Evolutionary conservation across 805 yeast genomes (phyloP).

Genomic region (Pichia exigua): DNA sequence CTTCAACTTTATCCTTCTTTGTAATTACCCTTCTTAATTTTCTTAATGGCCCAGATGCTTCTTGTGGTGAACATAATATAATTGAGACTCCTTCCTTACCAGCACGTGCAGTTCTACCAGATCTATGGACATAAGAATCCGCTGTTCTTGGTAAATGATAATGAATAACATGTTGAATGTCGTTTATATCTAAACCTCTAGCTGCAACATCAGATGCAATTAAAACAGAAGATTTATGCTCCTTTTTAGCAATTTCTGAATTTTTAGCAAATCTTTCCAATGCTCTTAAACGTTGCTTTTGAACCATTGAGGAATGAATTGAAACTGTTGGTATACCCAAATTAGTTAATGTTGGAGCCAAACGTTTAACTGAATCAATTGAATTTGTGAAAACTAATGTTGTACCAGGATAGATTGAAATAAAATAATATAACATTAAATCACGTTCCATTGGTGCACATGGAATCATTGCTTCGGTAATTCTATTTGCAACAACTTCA

Average conservation of each 20-base stretch:
- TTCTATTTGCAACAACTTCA: conserved; percentile 62
- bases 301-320: conserved; percentile 90
- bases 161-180: conserved; percentile 89
- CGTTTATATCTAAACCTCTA: conserved; percentile 89
- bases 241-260: conserved; percentile 26
- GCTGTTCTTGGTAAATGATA: conserved; percentile 93
- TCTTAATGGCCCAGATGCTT: conserved; percentile 79
- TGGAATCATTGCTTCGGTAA: conserved; percentile 83
- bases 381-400: conserved; percentile 90
- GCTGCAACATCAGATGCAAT: conserved; percentile 98
- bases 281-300: conserved; percentile 81
- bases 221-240: conserved; percentile 53
- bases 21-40: conserved; percentile 54
- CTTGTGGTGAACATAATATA: conserved; percentile 88
- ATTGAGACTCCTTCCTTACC: conserved; percentile 92
- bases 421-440: conserved; percentile 78
- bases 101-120: conserved; percentile 98
- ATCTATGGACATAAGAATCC: conserved; percentile 88
- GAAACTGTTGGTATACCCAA: conserved; percentile 63
- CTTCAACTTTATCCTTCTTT: conserved; percentile 34
- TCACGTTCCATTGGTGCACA: conserved; percentile 90
- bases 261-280: conserved; percentile 69
- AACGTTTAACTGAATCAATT: conserved; percentile 87
- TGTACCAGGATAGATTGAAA: conserved; percentile 78
- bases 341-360: conserved; percentile 66